Conservation (phyloP, 2,329 filamentous ascomycete species). For the Capronia coronata region DNA sequence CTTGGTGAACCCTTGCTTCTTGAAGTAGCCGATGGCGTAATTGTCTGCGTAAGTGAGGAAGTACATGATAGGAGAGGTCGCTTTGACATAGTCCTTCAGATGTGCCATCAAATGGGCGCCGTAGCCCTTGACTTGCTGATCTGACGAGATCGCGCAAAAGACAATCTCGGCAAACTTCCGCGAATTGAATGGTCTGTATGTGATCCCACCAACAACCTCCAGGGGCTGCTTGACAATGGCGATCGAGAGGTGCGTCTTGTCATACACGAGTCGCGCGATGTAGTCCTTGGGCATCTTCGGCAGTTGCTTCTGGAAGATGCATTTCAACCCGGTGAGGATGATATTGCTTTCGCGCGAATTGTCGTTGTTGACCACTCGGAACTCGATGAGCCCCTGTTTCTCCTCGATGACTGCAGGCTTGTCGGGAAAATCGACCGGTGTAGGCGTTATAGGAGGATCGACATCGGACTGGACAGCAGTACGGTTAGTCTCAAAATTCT, state of each 20-base stretch:
- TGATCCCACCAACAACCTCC: constrained; percentile 90
- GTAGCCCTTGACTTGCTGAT: constrained; percentile 98
- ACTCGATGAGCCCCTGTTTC: constrained; percentile 88
- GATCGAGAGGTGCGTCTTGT: constrained; percentile 90
- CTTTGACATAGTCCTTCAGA: constrained; percentile 95
- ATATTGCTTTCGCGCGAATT: constrained; percentile 80
- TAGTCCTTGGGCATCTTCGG: constrained; percentile 99
- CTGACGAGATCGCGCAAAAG: constrained; percentile 94
- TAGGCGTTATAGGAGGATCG: constrained; percentile 49
- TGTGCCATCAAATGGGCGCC: constrained; percentile 97
- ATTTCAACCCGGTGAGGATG: constrained; percentile 91
- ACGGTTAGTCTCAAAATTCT: constrained; percentile 8
- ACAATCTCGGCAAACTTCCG: constrained; percentile 96
- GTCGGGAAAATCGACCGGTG: constrained; percentile 78
- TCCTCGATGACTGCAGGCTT: constrained; percentile 94
- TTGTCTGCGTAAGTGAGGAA: constrained; percentile 98
- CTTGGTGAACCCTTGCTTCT: constrained; percentile 98
- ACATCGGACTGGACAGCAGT: constrained; percentile 23
- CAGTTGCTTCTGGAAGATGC: constrained; percentile 96
- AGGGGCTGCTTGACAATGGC: constrained; percentile 95
- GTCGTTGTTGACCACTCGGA: constrained; percentile 97
- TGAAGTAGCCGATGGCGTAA: constrained; percentile 97
- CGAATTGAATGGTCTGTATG: constrained; percentile 87
- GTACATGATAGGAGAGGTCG: constrained; percentile 94
- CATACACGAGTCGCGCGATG: constrained; percentile 93